These are phyloP conservation scores for Phanerochaete sordida DNA, from an alignment of 768 basidiomycete species.

Conservation along the genomic window DNA sequence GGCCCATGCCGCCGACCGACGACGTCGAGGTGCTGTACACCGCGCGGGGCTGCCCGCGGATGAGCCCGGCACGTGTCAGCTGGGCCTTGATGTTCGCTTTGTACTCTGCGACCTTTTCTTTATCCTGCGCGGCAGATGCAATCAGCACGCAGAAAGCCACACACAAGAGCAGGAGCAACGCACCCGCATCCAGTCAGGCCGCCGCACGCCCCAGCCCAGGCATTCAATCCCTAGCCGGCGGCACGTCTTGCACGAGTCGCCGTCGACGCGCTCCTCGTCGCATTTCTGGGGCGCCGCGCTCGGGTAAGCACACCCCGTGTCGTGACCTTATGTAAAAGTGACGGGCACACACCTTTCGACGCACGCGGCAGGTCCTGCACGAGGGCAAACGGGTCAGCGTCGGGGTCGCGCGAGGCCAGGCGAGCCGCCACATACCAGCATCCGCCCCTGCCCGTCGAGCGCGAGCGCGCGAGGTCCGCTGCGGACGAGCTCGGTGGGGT, in stretches of 20 bases:
- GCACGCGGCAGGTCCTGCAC: conserved; percentile 75
- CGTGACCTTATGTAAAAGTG: conserved; percentile 7
- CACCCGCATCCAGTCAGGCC: conserved; percentile 90
- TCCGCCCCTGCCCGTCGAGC: conserved; percentile 59
- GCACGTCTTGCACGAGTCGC: conserved; percentile 79
- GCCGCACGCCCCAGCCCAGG: conserved; percentile 79
- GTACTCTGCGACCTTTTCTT: conserved; percentile 76
- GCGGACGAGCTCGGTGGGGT: conserved; percentile 43
- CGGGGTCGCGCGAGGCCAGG: not conserved
- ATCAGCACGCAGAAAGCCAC: conserved; percentile 1
- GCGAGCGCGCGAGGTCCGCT: conserved; percentile 21
- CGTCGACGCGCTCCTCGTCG: conserved; percentile 73
- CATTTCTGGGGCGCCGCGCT: conserved; percentile 59
- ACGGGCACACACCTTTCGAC: conserved; percentile 59
- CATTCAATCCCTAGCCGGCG: conserved; percentile 77
- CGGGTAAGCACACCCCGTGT: not conserved
- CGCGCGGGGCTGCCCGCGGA: conserved; percentile 76
- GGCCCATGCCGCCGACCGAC: conserved; percentile 26
- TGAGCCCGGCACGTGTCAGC: conserved; percentile 71
- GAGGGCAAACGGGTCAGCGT: not conserved
- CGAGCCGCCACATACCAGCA: conserved; percentile 57
- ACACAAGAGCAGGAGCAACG: conserved; percentile 20
- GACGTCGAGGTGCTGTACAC: conserved; percentile 39
- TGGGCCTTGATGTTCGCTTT: conserved; percentile 83
- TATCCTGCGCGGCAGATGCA: conserved; percentile 50